Evolutionary conservation across 2,329 filamentous ascomycete genomes (phyloP), one percentile per base, ranked within the genome.

Genomic region (Penicillium sp.): DNA sequence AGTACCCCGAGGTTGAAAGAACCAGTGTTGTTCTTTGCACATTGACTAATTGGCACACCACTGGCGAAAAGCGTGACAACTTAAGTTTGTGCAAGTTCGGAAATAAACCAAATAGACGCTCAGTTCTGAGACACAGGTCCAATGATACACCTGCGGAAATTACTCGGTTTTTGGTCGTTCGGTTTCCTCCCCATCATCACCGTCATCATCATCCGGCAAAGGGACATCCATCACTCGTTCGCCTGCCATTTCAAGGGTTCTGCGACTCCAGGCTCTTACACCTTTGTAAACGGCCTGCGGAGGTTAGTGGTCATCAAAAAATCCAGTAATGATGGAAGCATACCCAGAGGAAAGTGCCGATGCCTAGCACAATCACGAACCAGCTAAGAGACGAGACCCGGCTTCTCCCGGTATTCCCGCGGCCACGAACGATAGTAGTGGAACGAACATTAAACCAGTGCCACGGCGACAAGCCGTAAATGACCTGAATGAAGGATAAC

Each of bases 31-130:
- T 85, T 97, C 84, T 97, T 84, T 91, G 93, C 93, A 96, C 90
- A 89, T 88, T 91, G 93, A 97, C 93, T 95, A 89, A 93, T 95
- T 89, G 90, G 88, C 91, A 93, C 87, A 87, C 88, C 89, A 94
- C 35, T 86, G 86, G 90, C 85, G 82, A 86, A 84, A 83, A 83
- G 88, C 86, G 86, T 93, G 92, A 86, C 91, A 96, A 95, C 93
- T 97, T 91, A 97, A 96, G 90, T 91, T 91, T 90, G 91, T 94
- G 92, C 92, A 91, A 55, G 19, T 45, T 26, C 7, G 19, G 35
- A 31, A 45, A n/a, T 45, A 47, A 29, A 58, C 45, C 57, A 44
- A 17, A 23, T 58, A 26, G 44, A 26, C 38, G 46, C 29, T 26
- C 30, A 35, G 17, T 31, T 11, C 23, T 38, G 45, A 55, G 23